These are phyloP conservation scores for Tieghemiomyces parasiticus DNA, from an alignment of 192 early-diverging fungal genomes.

Conservation along the genomic window DNA sequence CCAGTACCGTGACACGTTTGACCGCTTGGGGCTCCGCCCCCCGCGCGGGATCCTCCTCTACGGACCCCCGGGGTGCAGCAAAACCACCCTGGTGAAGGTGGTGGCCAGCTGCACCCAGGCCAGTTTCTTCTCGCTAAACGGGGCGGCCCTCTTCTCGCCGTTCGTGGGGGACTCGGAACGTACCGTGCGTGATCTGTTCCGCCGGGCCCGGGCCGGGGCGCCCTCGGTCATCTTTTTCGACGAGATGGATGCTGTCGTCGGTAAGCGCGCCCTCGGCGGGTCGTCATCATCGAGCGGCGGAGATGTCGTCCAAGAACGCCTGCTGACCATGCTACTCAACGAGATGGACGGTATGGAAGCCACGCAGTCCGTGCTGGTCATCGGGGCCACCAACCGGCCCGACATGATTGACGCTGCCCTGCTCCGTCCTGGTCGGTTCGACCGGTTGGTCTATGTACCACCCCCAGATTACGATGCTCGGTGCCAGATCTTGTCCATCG, in stretches of 20 bases:
- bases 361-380: slow-evolving; percentile 52
- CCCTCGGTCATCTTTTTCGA: slow-evolving; percentile 93
- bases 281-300: slow-evolving; percentile 30
- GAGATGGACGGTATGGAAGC: slow-evolving; percentile 86
- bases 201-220: slow-evolving; percentile 53
- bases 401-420: slow-evolving; percentile 78
- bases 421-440: slow-evolving; percentile 71
- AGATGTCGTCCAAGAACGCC: slow-evolving; percentile 65
- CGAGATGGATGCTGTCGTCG: slow-evolving; percentile 93
- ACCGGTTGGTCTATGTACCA: slow-evolving; percentile 61
- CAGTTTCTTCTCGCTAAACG: slow-evolving; percentile 63
- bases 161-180: slow-evolving; percentile 79
- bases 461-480: slow-evolving; percentile 31
- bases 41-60: slow-evolving; percentile 85
- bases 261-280: slow-evolving; percentile 50
- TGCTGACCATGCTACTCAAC: slow-evolving; percentile 24
- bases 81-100: slow-evolving; percentile 84
- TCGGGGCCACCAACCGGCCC: slow-evolving; percentile 80
- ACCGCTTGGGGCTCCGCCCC: slow-evolving; percentile 59
- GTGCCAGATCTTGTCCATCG: slow-evolving; percentile 29
- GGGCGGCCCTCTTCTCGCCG: slow-evolving; percentile 61
- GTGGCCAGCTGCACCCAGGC: slow-evolving; percentile 70
- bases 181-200: slow-evolving; percentile 63
- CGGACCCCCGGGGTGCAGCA: slow-evolving; percentile 96
- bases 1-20: slow-evolving; percentile 44